Percentiles rank a stretch among this genome's conserved stretches.
phyloP scores from a whole-genome alignment of 768 basidiomycete species.

The Auriscalpium orientale region DNA sequence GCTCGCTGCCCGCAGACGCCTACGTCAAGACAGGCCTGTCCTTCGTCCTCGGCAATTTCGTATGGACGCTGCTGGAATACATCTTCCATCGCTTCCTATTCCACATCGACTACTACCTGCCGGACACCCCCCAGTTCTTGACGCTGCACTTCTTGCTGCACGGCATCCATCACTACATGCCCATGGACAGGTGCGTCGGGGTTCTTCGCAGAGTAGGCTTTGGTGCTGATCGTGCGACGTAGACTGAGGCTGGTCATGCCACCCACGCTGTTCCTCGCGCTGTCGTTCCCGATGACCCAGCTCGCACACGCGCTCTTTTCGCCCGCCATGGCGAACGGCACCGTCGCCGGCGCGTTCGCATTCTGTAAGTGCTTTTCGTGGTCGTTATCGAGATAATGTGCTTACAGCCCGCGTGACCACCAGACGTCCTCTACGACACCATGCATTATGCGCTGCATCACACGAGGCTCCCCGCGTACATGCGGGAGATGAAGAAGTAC shows the following conservation, averaged over 20 bases:
- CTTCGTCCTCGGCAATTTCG: slow-evolving; percentile 78
- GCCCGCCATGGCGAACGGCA: slow-evolving; percentile 77
- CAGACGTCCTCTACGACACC: slow-evolving; percentile 78
- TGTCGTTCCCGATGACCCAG: slow-evolving; percentile 81
- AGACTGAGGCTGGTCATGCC: slow-evolving; percentile 97
- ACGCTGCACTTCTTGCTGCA: slow-evolving; percentile 88
- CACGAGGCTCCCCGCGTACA: slow-evolving; percentile 75
- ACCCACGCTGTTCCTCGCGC: slow-evolving; percentile 65
- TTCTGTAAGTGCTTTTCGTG: slow-evolving; percentile 49
- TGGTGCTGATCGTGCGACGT: not conserved
- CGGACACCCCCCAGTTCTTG: slow-evolving; percentile 74
- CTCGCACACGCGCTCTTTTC: slow-evolving; percentile 83
- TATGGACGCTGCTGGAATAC: slow-evolving; percentile 96
- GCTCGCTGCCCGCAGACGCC: slow-evolving; percentile 41
- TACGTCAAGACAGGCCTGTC: slow-evolving; percentile 51
- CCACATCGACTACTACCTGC: slow-evolving; percentile 84
- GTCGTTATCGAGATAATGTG: not conserved
- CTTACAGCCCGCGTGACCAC: slow-evolving; percentile 3
- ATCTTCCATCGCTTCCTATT: slow-evolving; percentile 92
- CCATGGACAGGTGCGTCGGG: slow-evolving; percentile 76
- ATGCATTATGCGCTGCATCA: slow-evolving; percentile 97
- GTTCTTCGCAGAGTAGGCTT: no score
- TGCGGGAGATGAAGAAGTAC: slow-evolving; percentile 93
- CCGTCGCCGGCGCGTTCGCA: slow-evolving; percentile 71
- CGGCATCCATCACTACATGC: slow-evolving; percentile 95